Evolutionary conservation across 1,284 basidiomycete species (phyloP).

Genomic region (Cutaneotrichosporon curvatum): DNA sequence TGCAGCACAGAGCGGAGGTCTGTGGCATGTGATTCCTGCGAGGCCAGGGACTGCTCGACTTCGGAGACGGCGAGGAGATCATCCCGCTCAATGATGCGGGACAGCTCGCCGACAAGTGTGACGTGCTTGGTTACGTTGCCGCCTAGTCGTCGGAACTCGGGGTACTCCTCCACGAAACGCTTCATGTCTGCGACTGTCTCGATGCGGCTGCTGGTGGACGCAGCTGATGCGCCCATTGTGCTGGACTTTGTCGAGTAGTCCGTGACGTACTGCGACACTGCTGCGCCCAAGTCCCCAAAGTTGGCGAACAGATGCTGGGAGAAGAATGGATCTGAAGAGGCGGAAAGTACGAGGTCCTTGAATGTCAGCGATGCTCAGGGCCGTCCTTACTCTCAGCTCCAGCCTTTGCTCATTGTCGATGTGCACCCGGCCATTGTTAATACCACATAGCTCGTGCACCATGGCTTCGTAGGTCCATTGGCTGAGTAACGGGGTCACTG

Average conservation of each 20-base stretch:
- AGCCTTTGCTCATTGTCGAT: conserved; percentile 78
- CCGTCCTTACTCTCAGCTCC: conserved; percentile 65
- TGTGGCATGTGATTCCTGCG: conserved; percentile 69
- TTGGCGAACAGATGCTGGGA: conserved; percentile 84
- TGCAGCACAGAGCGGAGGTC: conserved; percentile 78
- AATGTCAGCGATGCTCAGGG: conserved; percentile 3
- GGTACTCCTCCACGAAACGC: conserved; percentile 95
- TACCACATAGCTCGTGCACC: conserved; percentile 94
- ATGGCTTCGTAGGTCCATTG: conserved; percentile 99
- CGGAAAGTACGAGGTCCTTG: conserved; percentile 89
- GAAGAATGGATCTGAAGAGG: conserved; percentile 91
- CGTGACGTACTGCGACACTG: conserved; percentile 87
- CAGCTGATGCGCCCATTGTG: conserved; percentile 46
- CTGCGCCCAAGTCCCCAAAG: conserved; percentile 92
- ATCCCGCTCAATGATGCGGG: conserved; percentile 76
- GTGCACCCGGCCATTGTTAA: conserved; percentile 86
- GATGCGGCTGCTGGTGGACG: conserved; percentile 60
- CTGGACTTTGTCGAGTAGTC: conserved; percentile 80
- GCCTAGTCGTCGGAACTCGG: conserved; percentile 90
- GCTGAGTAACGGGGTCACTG: conserved; percentile 91
- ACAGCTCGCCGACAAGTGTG: conserved; percentile 90
- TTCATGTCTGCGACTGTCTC: conserved; percentile 98
- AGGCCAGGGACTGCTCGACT: conserved; percentile 91
- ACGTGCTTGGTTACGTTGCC: conserved; percentile 99
- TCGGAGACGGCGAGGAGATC: conserved; percentile 85